Evolutionary conservation across 225 moss, liverwort and hornwort genomes (phyloP).

Genomic region (Asterella californica): DNA sequence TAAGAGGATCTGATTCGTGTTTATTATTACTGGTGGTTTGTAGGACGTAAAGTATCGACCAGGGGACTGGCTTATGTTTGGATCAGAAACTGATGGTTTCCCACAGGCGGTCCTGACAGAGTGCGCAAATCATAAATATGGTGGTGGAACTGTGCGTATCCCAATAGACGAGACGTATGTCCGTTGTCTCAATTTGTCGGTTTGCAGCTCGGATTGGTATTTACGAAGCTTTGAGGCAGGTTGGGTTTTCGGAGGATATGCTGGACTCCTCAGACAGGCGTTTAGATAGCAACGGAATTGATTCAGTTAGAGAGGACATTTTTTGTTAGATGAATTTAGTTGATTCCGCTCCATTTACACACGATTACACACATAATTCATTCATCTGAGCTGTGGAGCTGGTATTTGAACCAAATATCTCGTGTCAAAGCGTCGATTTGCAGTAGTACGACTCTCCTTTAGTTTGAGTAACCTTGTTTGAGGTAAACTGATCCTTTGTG

Average conservation of each 20-base stretch:
- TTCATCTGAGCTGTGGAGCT: no score
- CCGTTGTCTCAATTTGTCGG: constrained; percentile 86
- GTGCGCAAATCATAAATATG: constrained; percentile 48
- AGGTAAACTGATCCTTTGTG: no score
- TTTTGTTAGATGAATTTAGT: constrained; percentile 20
- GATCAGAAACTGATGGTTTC: constrained; percentile 88
- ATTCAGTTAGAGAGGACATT: constrained; percentile 28
- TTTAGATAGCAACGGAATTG: neutral
- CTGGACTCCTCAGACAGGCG: constrained; percentile 19
- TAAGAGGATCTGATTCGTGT: neutral
- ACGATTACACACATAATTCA: neutral
- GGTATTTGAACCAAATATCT: no score
- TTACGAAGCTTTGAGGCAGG: constrained; percentile 93
- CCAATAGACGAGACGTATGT: constrained; percentile 95
- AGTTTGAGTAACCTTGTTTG: no score
- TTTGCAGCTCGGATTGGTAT: constrained; percentile 86
- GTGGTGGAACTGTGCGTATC: constrained; percentile 86
- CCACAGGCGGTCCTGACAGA: constrained; percentile 66
- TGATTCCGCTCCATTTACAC: neutral
- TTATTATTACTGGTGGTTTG: neutral
- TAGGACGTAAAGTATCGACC: constrained; percentile 68
- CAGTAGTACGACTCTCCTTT: no score
- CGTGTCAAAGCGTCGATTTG: no score
- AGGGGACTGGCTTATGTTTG: constrained; percentile 96
- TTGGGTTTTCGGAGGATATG: constrained; percentile 50